These are phyloP conservation scores for Lanzia echinophila DNA, from an alignment of 2,329 filamentous ascomycete species.

Conservation along the genomic window DNA sequence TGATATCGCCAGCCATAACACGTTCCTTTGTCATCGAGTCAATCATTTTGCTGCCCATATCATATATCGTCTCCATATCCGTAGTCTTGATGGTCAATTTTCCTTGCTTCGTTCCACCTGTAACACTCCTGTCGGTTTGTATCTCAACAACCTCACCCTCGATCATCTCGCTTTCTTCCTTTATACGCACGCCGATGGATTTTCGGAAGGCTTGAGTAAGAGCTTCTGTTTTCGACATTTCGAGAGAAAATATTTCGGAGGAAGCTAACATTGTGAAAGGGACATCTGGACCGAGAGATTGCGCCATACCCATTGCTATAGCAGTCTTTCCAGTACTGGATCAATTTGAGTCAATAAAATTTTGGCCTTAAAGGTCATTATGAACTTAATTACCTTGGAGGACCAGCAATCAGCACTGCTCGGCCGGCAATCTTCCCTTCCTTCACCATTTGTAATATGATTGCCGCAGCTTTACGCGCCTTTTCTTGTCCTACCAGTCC, in stretches of 20 bases:
- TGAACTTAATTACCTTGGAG: slow-evolving; percentile 56
- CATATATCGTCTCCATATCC: slow-evolving; percentile 99
- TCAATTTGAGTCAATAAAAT: slow-evolving; percentile 7
- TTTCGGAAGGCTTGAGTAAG: slow-evolving; percentile 98
- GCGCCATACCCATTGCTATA: slow-evolving; percentile 97
- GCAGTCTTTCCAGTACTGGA: slow-evolving; percentile 91
- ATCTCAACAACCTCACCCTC: slow-evolving; percentile 99
- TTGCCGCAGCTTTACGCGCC: slow-evolving; percentile 89
- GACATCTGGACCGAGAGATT: slow-evolving; percentile 87
- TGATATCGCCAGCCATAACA: slow-evolving; percentile 96
- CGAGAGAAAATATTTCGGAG: slow-evolving; percentile 95
- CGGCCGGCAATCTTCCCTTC: slow-evolving; percentile 96
- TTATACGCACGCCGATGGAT: slow-evolving; percentile 95
- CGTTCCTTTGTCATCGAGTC: slow-evolving; percentile 99
- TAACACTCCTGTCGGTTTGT: slow-evolving; percentile 94
- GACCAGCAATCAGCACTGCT: slow-evolving; percentile 89
- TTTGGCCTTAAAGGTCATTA: neutral
- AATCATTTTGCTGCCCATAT: slow-evolving; percentile 99
- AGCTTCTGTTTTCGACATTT: slow-evolving; percentile 99
- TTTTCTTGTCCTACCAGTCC: slow-evolving; percentile 95
- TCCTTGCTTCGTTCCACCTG: slow-evolving; percentile 93
- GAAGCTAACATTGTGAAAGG: slow-evolving; percentile 94
- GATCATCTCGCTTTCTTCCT: slow-evolving; percentile 98
- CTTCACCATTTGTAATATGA: slow-evolving; percentile 98
- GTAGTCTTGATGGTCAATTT: slow-evolving; percentile 99